Conservation (phyloP, 768 basidiomycete genomes). For the Rubroboletus pulcherrimus region DNA sequence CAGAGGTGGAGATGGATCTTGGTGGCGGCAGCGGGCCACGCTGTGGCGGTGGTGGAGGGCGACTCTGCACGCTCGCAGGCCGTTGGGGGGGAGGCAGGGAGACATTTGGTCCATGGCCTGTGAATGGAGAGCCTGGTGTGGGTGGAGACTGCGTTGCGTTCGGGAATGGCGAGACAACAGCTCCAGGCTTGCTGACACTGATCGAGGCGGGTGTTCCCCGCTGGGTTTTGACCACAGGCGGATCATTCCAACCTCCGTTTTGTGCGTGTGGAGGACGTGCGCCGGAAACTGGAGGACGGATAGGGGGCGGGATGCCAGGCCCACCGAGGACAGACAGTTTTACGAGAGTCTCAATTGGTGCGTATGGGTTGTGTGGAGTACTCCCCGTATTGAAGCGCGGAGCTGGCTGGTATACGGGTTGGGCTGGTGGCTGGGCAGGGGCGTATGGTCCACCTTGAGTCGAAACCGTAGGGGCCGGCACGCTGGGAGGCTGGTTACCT, state of each 20-base stretch:
- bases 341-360: slow-evolving; percentile 27
- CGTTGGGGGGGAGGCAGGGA: slow-evolving; percentile 50
- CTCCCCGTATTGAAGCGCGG: not conserved
- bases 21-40: slow-evolving; percentile 33
- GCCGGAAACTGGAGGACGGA: slow-evolving; percentile 39
- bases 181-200: slow-evolving; percentile 51
- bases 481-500: slow-evolving; percentile 28
- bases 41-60: slow-evolving; percentile 47
- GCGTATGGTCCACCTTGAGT: slow-evolving; percentile 12
- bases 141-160: slow-evolving; percentile 50
- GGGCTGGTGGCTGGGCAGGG: slow-evolving; percentile 26
- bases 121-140: slow-evolving; percentile 46
- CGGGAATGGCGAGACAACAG: slow-evolving; percentile 90
- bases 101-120: slow-evolving; percentile 35
- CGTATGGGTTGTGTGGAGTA: slow-evolving; percentile 2
- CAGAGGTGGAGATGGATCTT: slow-evolving; percentile 24
- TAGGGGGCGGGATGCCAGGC: slow-evolving; percentile 37
- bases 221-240: slow-evolving; percentile 47
- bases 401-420: slow-evolving; percentile 12
- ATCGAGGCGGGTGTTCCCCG: slow-evolving; percentile 51
- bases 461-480: slow-evolving; percentile 22
- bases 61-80: slow-evolving; percentile 34
- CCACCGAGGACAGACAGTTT: slow-evolving; percentile 42
- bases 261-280: slow-evolving; percentile 63
- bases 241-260: slow-evolving; percentile 90